These are phyloP conservation scores for Candida fluviatilis DNA, from an alignment of 805 yeast genomes.

Conservation along the genomic window DNA sequence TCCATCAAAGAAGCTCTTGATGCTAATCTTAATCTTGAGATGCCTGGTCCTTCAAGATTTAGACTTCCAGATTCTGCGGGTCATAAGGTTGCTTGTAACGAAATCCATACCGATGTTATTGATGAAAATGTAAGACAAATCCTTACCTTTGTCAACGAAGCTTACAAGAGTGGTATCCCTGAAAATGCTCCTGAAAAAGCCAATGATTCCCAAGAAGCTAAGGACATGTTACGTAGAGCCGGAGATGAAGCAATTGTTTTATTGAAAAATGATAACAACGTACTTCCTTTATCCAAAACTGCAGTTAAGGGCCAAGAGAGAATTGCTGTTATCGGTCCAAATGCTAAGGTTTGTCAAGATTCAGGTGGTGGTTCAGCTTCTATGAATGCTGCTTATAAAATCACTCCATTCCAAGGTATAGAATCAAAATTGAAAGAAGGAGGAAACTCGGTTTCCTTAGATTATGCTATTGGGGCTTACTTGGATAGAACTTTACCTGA, in stretches of 20 bases:
- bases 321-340: conserved; percentile 57
- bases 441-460: conserved; percentile 18
- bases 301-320: conserved; percentile 11
- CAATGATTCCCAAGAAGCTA: conserved; percentile 45
- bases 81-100: conserved; percentile 40
- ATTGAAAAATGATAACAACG: conserved; percentile 46
- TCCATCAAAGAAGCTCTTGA: conserved; percentile 42
- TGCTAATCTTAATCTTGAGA: conserved; percentile 59
- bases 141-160: conserved; percentile 43
- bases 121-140: conserved; percentile 48
- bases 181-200: conserved; percentile 28
- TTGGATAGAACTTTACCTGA: conserved; percentile 30
- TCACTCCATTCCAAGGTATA: conserved; percentile 49
- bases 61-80: conserved; percentile 37
- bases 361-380: conserved; percentile 67
- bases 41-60: conserved; percentile 61
- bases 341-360: conserved; percentile 45
- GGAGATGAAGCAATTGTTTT: conserved; percentile 52
- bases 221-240: conserved; percentile 36
- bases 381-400: conserved; percentile 42
- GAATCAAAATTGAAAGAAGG: conserved; percentile 20
- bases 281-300: conserved; percentile 42
- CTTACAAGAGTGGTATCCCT: conserved; percentile 37
- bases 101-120: conserved; percentile 35
- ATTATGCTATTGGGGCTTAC: conserved; percentile 29